phyloP scores from a whole-genome alignment of 306 rosid genomes.

The Ziziphus jujuba region DNA sequence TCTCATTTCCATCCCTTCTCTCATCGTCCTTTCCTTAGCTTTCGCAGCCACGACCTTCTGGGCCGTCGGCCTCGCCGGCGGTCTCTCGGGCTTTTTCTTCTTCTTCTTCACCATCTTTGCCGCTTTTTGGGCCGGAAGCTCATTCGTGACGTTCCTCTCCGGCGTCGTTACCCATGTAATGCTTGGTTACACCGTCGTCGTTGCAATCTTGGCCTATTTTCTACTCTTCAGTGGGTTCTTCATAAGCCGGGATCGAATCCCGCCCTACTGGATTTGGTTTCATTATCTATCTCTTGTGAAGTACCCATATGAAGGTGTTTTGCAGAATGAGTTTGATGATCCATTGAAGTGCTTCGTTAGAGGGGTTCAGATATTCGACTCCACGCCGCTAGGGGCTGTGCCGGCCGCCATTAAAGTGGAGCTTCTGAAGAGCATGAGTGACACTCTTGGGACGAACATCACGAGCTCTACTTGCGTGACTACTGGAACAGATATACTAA shows the following conservation, averaged over 20 bases:
- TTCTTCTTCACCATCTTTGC: constrained; percentile 51
- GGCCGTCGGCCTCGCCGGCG: constrained; percentile 79
- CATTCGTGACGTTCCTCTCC: constrained; percentile 84
- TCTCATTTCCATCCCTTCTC: constrained; percentile 62
- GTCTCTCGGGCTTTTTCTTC: constrained; percentile 52
- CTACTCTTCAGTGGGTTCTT: constrained; percentile 89
- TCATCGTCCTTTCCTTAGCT: constrained; percentile 57
- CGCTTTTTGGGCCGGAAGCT: constrained; percentile 84
- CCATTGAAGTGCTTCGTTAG: constrained; percentile 60
- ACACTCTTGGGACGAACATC: constrained; percentile 55
- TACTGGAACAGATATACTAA: constrained; percentile 66
- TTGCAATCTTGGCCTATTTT: constrained; percentile 78
- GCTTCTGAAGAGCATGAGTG: constrained; percentile 65
- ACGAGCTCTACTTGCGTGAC: constrained; percentile 62
- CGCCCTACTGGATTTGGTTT: constrained; percentile 84
- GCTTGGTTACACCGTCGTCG: constrained; percentile 85
- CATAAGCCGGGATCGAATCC: constrained; percentile 72
- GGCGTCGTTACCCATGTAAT: constrained; percentile 80
- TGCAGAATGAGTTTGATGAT: constrained; percentile 67
- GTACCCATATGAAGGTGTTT: constrained; percentile 82
- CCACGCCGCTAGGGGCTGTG: constrained; percentile 55
- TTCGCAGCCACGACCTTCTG: constrained; percentile 74
- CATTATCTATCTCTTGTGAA: constrained; percentile 81
- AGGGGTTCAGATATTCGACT: constrained; percentile 80
- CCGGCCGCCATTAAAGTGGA: constrained; percentile 45